These are phyloP conservation scores for Comarum palustre DNA, from an alignment of 306 rosid genomes.

Conservation along the genomic window DNA sequence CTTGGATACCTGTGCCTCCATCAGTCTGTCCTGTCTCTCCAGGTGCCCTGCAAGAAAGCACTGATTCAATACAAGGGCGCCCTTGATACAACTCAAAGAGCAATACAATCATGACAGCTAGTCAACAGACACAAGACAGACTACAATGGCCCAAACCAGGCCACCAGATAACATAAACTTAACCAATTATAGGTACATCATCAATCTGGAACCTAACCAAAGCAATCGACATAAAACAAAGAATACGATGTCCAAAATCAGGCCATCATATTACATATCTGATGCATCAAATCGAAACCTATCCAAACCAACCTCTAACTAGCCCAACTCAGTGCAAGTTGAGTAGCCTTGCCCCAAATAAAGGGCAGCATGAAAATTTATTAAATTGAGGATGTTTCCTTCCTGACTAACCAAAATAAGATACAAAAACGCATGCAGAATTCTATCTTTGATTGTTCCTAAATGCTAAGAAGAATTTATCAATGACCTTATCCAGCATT, in stretches of 20 bases:
- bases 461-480: background rate
- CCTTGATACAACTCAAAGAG: background rate
- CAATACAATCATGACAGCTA: background rate
- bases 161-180: background rate
- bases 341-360: background rate
- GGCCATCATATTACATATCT: background rate
- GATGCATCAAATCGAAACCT: background rate
- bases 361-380: background rate
- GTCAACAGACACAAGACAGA: background rate
- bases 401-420: background rate
- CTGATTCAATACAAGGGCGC: background rate
- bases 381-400: background rate
- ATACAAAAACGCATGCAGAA: background rate
- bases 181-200: background rate
- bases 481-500: background rate
- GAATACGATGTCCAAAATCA: background rate
- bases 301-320: background rate
- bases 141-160: background rate
- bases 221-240: background rate
- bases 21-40: constrained; percentile 34
- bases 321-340: too few relatives aligned
- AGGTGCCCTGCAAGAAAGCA: constrained; percentile 30
- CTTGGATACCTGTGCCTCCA: constrained; percentile 39
- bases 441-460: background rate
- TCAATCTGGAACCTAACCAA: background rate